phyloP scores from a whole-genome alignment of 2,329 filamentous ascomycete genomes.

The Mariannaea elegans region DNA sequence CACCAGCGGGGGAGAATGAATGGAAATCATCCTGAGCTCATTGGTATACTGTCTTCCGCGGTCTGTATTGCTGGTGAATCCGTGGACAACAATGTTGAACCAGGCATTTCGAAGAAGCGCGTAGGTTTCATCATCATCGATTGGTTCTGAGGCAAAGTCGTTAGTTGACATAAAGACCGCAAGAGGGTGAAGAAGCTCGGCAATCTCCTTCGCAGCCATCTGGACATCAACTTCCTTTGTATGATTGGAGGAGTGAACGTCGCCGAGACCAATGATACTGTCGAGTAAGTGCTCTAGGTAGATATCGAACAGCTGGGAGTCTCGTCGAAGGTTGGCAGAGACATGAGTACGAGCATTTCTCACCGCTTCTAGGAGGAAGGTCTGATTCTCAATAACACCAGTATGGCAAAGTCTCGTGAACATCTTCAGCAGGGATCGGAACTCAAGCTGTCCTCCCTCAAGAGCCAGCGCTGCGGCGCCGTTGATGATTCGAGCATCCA shows the following conservation, averaged over 20 bases:
- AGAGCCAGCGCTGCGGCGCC: slow-evolving; percentile 83
- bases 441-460: slow-evolving; percentile 80
- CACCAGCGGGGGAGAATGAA: slow-evolving; percentile 87
- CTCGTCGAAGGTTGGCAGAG: slow-evolving; percentile 71
- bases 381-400: slow-evolving; percentile 74
- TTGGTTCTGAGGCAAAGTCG: slow-evolving; percentile 59
- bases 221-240: slow-evolving; percentile 82
- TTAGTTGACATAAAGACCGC: slow-evolving; percentile 81
- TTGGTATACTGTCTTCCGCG: slow-evolving; percentile 76
- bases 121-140: slow-evolving; percentile 73
- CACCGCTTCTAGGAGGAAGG: slow-evolving; percentile 75
- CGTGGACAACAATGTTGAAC: slow-evolving; percentile 98
- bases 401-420: slow-evolving; percentile 80
- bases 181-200: slow-evolving; percentile 86
- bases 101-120: slow-evolving; percentile 87
- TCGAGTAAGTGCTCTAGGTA: slow-evolving; percentile 88
- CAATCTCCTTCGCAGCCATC: slow-evolving; percentile 85
- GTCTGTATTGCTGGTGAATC: slow-evolving; percentile 79
- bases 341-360: slow-evolving; percentile 81
- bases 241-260: slow-evolving; percentile 78
- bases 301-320: slow-evolving; percentile 80
- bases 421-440: slow-evolving; percentile 85
- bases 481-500: slow-evolving; percentile 86
- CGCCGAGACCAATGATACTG: slow-evolving; percentile 88
- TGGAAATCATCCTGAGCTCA: slow-evolving; percentile 84